phyloP scores from a whole-genome alignment of 148 eudicot species.

The Beta vulgaris region DNA sequence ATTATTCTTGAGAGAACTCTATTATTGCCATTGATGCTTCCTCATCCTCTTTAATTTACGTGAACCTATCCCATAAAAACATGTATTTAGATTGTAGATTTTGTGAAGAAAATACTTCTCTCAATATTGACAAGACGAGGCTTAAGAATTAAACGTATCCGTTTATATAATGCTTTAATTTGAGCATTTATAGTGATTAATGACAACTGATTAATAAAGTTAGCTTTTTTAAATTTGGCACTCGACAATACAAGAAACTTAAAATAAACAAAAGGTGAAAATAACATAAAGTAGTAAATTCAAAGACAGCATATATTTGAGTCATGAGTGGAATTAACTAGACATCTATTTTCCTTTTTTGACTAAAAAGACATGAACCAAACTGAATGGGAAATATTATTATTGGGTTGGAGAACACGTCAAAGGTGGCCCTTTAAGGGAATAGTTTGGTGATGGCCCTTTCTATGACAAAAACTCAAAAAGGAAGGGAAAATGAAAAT shows the following conservation, averaged over 20 bases:
- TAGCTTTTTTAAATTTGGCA: neutral
- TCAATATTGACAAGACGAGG: slow-evolving; percentile 9
- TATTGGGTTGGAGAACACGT: slow-evolving; percentile 22
- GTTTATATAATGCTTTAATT: neutral
- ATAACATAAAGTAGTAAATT: neutral
- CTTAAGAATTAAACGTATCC: neutral
- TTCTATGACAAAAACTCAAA: slow-evolving; percentile 25
- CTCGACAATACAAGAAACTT: neutral
- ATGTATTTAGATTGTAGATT: neutral
- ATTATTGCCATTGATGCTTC: no score
- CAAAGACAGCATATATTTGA: neutral
- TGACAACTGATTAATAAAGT: neutral
- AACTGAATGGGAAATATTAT: slow-evolving; percentile 20
- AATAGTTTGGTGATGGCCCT: slow-evolving; percentile 26
- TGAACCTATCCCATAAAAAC: neutral
- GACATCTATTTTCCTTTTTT: slow-evolving; percentile 12
- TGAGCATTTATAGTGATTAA: neutral
- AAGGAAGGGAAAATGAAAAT: slow-evolving; percentile 14
- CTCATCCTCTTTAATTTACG: no score
- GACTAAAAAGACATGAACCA: slow-evolving; percentile 21
- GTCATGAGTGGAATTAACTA: slow-evolving; percentile 7
- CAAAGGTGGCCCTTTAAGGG: slow-evolving; percentile 12
- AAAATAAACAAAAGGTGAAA: neutral
- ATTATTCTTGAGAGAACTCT: neutral
- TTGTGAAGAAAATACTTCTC: slow-evolving; percentile 1